Percentiles rank a stretch among this genome's conserved stretches.
These are phyloP conservation scores for Didymella sp. DNA, from an alignment of 2,329 filamentous ascomycete genomes.

Conservation along the genomic window DNA sequence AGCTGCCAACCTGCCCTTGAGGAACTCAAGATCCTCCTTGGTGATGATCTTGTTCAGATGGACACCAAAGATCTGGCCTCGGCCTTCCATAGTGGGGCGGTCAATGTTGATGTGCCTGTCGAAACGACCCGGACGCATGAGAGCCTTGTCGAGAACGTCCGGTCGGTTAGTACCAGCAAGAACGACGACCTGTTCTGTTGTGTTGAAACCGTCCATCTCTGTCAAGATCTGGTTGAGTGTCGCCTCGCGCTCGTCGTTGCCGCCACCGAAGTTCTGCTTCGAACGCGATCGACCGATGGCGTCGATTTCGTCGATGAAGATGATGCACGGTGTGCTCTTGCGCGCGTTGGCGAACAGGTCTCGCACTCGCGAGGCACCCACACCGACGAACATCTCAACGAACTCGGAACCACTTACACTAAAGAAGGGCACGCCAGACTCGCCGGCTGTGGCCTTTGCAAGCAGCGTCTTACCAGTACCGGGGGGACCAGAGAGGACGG, in stretches of 20 bases:
- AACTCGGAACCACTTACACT: conserved; percentile 98
- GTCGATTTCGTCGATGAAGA: conserved; percentile 99
- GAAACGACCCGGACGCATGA: conserved; percentile 96
- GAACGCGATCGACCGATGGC: conserved; percentile 91
- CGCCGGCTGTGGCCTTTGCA: conserved; percentile 95
- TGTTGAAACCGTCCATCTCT: conserved; percentile 99
- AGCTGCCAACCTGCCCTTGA: conserved; percentile 87
- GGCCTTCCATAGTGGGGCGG: conserved; percentile 92
- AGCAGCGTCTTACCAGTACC: conserved; percentile 98
- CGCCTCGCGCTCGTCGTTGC: conserved; percentile 95
- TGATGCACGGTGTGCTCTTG: conserved; percentile 97
- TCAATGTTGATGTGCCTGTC: conserved; percentile 97
- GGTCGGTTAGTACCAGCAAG: conserved; percentile 95
- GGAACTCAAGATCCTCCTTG: conserved; percentile 83
- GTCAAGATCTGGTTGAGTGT: conserved; percentile 98
- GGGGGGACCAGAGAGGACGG: conserved; percentile 94
- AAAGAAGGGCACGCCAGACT: conserved; percentile 97
- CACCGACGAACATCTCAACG: conserved; percentile 99
- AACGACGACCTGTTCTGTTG: conserved; percentile 93
- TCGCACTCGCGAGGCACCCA: conserved; percentile 92
- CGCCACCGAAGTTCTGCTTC: conserved; percentile 83
- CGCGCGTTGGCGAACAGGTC: conserved; percentile 93
- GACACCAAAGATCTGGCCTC: conserved; percentile 94
- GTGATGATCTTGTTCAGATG: conserved; percentile 96
- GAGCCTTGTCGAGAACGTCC: conserved; percentile 90